A percentile compares a stretch with the other conserved stretches of the same genome.
phyloP scores from a whole-genome alignment of 345 rosid species.

The Arabidopsis arenosa region DNA sequence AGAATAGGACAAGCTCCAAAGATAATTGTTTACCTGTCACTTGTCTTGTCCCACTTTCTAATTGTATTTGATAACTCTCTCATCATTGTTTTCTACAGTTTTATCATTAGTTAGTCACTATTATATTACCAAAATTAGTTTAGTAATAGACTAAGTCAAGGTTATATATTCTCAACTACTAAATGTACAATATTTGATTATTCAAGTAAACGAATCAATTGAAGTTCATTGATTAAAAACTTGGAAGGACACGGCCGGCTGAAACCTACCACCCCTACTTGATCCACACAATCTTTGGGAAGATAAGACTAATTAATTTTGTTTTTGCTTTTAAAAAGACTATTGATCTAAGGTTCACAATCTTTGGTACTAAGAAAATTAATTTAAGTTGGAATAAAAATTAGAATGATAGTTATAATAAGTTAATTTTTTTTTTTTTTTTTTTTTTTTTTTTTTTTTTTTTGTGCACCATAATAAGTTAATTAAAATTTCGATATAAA shows the following conservation, averaged over 20 bases:
- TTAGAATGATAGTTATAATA: too few species aligned
- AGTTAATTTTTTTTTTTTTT: too few species aligned
- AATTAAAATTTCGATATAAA: too few species aligned
- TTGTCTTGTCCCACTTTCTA: conserved; percentile 44
- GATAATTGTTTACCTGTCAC: conserved; percentile 49
- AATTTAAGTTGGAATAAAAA: too few species aligned
- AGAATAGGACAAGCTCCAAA: conserved; percentile 56
- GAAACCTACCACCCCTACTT: conserved; percentile 24
- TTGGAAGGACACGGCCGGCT: conserved; percentile 25
- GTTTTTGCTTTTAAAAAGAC: too few species aligned
- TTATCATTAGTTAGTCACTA: conserved; percentile 13
- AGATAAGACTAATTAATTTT: too few species aligned
- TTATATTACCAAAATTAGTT: conserved; percentile 15
- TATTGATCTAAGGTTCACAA: too few species aligned
- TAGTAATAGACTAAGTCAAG: conserved; percentile 34
- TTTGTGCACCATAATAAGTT: too few species aligned
- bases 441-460: too few species aligned
- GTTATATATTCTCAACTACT: conserved; percentile 18
- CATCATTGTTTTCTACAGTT: conserved; percentile 8
- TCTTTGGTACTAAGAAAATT: too few species aligned
- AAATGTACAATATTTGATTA: conserved; percentile 1
- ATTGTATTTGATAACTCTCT: conserved; percentile 22
- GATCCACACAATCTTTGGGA: conserved; percentile 2
- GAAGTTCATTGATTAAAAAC: conserved; percentile 1
- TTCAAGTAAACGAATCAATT: conserved; percentile 20